Evolutionary conservation across 345 rosid genomes (phyloP), one percentile per base, ranked within the genome.

Genomic region (Citrus australasica): DNA sequence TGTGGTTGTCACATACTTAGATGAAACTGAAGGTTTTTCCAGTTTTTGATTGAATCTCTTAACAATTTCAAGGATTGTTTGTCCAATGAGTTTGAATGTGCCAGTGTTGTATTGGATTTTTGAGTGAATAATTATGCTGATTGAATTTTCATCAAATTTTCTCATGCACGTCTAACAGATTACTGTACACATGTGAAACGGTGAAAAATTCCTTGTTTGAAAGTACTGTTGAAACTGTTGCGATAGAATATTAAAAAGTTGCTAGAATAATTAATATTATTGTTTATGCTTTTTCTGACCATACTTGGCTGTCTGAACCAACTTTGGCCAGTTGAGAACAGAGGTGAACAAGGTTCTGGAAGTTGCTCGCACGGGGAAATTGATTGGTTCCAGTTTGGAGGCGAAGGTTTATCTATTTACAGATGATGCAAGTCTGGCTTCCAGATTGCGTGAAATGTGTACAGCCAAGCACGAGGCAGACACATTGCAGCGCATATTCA

Each of bases 311-410:
- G 75, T 69, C 71, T 30, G 19, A 69, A 53, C 58, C 30, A 69
- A 30, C 53, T 78, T 78, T 79, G 66, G 71, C 73, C 92, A 95
- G 96, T 87, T 95, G 84, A 90, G 99, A 83, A 92, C 92, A 2
- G 98, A 95, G 95, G 97, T 95, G 85, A 95, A 95, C 79, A 95
- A 93, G 79, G 94, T 92, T 71, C 73, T 95, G 82, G 99, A 92
- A 89, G 80, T 84, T 69, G 99, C 98, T 87, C 96, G 98, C 56
- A 83, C 81, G 6, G 92, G 79, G 81, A 95, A 93, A 84, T 75
- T 93, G 79, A 95, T 95, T 16, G 99, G 98, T 77, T 93, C 99
- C 11, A 93, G 98, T 88, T 83, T 95, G 74, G 99, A 95, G 76
- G 98, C 99, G 58, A 92, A 93, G 83, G 99, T 93, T 74, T 90